phyloP scores from a whole-genome alignment of 176 grass and related monocot genomes.

The Hsuehochloa calcarea region DNA sequence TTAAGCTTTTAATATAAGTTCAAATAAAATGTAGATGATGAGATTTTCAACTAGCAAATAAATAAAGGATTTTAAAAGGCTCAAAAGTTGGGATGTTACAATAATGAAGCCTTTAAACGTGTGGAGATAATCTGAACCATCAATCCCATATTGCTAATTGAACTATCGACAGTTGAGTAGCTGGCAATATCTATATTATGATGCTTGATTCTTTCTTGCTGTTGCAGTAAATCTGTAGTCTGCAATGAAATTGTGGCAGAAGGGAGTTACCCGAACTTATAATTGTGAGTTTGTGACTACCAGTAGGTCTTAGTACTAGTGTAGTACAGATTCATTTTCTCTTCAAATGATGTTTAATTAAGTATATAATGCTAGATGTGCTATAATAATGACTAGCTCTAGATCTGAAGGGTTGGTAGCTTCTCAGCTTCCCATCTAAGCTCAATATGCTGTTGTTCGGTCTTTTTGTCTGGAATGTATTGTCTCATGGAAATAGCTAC shows the following conservation, averaged over 20 bases:
- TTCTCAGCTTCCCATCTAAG: background rate
- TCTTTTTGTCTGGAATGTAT: background rate
- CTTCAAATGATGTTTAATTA: background rate
- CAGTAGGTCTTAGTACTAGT: background rate
- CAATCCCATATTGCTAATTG: background rate
- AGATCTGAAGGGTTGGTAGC: background rate
- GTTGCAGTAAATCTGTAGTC: background rate
- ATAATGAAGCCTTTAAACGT: background rate
- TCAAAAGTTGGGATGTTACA: no score
- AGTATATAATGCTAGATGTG: background rate
- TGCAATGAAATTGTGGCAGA: background rate
- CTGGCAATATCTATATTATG: background rate
- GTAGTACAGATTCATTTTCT: background rate
- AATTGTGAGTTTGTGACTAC: background rate
- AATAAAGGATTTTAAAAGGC: no score
- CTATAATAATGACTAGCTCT: background rate
- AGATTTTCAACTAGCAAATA: no score
- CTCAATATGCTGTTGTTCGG: background rate
- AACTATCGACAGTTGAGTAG: background rate
- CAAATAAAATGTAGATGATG: no score
- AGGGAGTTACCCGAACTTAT: background rate
- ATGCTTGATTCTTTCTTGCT: slow-evolving; percentile 18
- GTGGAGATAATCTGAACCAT: background rate
- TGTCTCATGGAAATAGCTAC: slow-evolving; percentile 1
- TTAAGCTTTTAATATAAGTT: no score